Evolutionary conservation across 2,329 filamentous ascomycete species (phyloP).

Genomic region (Colletotrichum abscissum): DNA sequence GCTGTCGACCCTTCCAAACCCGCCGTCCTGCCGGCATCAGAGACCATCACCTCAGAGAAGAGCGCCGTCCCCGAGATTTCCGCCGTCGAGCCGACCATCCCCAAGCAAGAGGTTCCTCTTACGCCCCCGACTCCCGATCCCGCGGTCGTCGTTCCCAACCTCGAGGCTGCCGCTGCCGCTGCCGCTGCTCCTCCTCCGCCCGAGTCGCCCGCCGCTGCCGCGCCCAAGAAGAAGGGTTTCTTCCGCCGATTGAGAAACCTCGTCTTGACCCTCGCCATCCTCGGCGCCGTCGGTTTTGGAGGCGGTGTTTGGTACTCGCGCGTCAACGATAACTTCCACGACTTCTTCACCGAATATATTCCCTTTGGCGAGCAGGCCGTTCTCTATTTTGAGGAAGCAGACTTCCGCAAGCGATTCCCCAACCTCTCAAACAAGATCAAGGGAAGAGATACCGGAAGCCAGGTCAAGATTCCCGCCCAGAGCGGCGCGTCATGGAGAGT

Average conservation of each 20-base stretch:
- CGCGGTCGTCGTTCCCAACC: conserved; percentile 29
- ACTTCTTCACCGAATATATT: conserved; percentile 98
- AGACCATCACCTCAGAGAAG: conserved; percentile 62
- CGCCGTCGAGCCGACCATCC: conserved; percentile 51
- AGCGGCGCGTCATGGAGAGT: conserved; percentile 88
- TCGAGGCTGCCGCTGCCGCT: conserved; percentile 42
- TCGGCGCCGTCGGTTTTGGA: conserved; percentile 82
- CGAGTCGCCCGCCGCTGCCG: conserved; percentile 48
- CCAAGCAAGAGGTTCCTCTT: conserved; percentile 50
- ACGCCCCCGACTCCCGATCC: conserved; percentile 48
- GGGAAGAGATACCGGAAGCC: conserved; percentile 68
- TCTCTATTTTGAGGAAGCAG: conserved; percentile 93
- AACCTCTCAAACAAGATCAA: conserved; percentile 55
- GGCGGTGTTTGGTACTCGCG: conserved; percentile 94
- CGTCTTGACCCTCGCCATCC: conserved; percentile 79
- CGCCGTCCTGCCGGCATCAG: conserved; percentile 63
- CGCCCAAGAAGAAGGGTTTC: conserved; percentile 71
- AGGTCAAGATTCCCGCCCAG: conserved; percentile 85
- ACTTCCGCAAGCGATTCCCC: conserved; percentile 88
- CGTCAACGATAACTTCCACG: conserved; percentile 97
- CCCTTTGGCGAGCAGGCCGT: conserved; percentile 96
- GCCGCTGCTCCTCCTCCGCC: conserved; percentile 42
- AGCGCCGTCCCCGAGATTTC: conserved; percentile 53
- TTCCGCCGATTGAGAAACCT: conserved; percentile 81
- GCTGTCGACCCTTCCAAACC: conserved; percentile 57